Base-by-base conservation (phyloP, 371 early-diverging fungal species). In the Mortierella sp. region DNA sequence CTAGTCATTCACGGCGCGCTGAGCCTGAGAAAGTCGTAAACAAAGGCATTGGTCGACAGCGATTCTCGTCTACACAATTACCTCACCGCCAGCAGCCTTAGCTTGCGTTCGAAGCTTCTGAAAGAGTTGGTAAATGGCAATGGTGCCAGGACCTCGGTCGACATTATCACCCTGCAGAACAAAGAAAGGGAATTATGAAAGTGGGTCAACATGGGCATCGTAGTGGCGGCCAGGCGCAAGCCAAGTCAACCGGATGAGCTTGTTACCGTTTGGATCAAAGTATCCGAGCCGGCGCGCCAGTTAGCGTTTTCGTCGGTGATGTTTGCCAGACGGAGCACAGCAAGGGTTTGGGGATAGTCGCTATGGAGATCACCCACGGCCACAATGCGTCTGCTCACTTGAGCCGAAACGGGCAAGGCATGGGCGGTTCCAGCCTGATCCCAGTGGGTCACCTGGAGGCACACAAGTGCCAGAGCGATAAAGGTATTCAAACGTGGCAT, bases 281-380 rank as follows among this genome's bases (percentile, higher is more conserved):
- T 83, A 56, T 86, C 81, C 28, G 79, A 48, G 6, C 80, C 85
- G 2, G 85, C 93, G 31, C 76, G 78, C 94, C 94, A 94, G 39
- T 89, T 83, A 24, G 67, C 80, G 7, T 87, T 72, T 1, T 81
- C 68, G 65, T 93, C 87, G 30, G 89, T 66, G 21, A 93, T 57
- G 8, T 84, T 83, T 24, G 93, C 89, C 67, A 92, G 83, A 18
- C 79, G 71, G 2, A 93, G 72, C 12, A 91, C 90, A 7, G 78
- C 80, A 1, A 88, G 58, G 0, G 91, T 84, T 48, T 89, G 85
- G 13, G 72, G 64, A 9, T 85, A 76, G 67, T 93, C 93, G 8
- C 92, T 92, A 64, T 94, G 95, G n/a, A 93, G 82, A 80, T 94
- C 95, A 1, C 93, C 93, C 34, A 92, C 80, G 23, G 92, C 94